phyloP scores from a whole-genome alignment of 2,329 filamentous ascomycete genomes.

The Penicillium sp. region DNA sequence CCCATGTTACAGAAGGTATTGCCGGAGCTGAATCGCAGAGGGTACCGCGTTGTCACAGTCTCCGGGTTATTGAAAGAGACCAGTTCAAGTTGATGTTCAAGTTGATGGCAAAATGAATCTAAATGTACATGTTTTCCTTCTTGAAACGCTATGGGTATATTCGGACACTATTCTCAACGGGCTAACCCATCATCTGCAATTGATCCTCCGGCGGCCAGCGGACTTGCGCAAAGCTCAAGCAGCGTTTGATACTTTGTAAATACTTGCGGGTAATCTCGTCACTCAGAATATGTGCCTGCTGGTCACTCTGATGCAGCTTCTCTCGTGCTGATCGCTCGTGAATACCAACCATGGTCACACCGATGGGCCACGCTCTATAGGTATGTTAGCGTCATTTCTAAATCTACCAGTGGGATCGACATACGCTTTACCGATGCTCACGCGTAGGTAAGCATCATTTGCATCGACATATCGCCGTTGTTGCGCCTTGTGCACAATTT shows the following conservation, averaged over 20 bases:
- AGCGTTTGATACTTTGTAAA: slow-evolving; percentile 93
- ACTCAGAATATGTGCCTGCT: slow-evolving; percentile 88
- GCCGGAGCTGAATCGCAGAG: slow-evolving; percentile 59
- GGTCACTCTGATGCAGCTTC: slow-evolving; percentile 73
- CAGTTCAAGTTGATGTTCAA: not conserved
- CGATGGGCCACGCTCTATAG: slow-evolving; percentile 79
- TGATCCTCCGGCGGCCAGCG: slow-evolving; percentile 91
- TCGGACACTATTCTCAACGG: not conserved
- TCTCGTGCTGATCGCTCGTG: slow-evolving; percentile 93
- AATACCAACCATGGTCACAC: slow-evolving; percentile 99
- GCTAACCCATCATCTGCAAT: slow-evolving; percentile 82
- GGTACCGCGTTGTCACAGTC: slow-evolving; percentile 64
- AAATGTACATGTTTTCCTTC: not conserved
- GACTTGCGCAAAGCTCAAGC: slow-evolving; percentile 90
- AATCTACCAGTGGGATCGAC: slow-evolving; percentile 18
- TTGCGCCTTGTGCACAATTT: slow-evolving; percentile 86
- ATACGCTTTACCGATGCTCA: slow-evolving; percentile 84
- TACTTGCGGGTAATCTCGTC: slow-evolving; percentile 94
- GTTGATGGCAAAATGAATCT: not conserved
- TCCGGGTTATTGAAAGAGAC: slow-evolving; percentile 52
- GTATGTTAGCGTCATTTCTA: slow-evolving; percentile 10
- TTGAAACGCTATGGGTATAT: slow-evolving; percentile 13
- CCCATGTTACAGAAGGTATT: slow-evolving; percentile 68
- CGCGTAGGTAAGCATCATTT: slow-evolving; percentile 83
- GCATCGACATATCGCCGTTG: slow-evolving; percentile 88